These are phyloP conservation scores for Pinus tabuliformis DNA, from an alignment of 75 land plant species.

Conservation along the genomic window DNA sequence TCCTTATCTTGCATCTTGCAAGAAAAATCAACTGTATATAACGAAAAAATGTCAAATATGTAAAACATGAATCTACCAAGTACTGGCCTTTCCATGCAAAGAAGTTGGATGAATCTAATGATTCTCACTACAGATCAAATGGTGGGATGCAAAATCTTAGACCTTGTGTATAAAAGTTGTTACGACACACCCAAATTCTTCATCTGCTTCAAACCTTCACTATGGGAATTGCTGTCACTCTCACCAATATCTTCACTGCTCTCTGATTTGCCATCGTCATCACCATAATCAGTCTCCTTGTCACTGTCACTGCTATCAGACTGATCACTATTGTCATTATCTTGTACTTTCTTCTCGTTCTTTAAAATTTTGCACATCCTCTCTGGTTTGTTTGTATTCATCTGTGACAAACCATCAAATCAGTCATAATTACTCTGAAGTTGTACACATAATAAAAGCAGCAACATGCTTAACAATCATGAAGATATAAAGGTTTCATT, in stretches of 20 bases:
- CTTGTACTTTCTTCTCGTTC: neutral
- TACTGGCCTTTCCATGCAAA: too few species aligned
- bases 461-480: too few species aligned
- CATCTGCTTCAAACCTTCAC: constrained; percentile 2
- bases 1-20: too few species aligned
- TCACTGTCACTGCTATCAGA: neutral
- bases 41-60: too few species aligned
- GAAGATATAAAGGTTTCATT: too few species aligned
- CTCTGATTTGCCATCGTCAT: neutral
- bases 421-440: neutral
- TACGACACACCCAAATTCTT: neutral
- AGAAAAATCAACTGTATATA: too few species aligned
- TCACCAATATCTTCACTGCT: neutral
- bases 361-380: neutral
- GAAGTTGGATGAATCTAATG: too few species aligned
- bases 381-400: neutral
- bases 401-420: neutral
- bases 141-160: too few species aligned
- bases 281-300: neutral
- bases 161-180: neutral
- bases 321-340: neutral
- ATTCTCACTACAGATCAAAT: too few species aligned
- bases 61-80: too few species aligned
- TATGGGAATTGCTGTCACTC: neutral
- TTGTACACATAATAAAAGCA: neutral